These are phyloP conservation scores for Lasiosphaeria ovina DNA, from an alignment of 495 filamentous ascomycete genomes.

Conservation along the genomic window DNA sequence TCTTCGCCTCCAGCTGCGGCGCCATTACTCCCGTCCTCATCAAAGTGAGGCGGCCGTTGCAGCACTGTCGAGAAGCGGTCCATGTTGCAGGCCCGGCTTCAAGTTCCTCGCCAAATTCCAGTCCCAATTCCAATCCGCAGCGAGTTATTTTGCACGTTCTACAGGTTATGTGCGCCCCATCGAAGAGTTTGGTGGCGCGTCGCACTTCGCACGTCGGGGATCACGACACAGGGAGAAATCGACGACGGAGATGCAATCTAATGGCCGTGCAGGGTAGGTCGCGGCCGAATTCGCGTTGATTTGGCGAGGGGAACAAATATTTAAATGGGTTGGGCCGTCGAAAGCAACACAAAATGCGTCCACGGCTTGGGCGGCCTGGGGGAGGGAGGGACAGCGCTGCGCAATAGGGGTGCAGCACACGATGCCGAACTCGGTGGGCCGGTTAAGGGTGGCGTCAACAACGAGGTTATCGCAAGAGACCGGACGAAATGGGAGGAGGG, in stretches of 20 bases:
- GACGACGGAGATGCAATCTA: no score
- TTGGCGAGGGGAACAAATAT: no score
- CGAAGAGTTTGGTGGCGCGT: constrained; percentile 21
- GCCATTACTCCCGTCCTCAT: constrained; percentile 36
- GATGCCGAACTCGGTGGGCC: constrained; percentile 4
- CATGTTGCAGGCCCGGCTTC: constrained; percentile 25
- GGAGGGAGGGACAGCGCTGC: background rate
- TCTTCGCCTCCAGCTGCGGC: constrained; percentile 24
- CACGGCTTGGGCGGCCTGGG: background rate
- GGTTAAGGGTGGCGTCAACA: constrained; percentile 6
- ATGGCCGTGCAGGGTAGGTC: constrained; percentile 1
- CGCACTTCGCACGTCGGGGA: constrained; percentile 1
- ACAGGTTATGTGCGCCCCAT: constrained; percentile 31
- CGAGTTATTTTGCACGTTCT: constrained; percentile 22
- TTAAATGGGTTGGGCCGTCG: background rate
- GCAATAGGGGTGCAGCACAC: background rate
- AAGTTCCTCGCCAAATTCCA: constrained; percentile 7
- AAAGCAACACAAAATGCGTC: background rate
- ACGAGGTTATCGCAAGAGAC: constrained; percentile 20
- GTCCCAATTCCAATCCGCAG: constrained; percentile 13
- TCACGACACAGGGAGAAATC: no score
- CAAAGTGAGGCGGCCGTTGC: constrained; percentile 41
- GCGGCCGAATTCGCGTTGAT: no score
- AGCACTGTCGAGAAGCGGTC: constrained; percentile 49
- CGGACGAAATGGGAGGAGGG: constrained; percentile 15